These are phyloP conservation scores for Plasmodium yoelii DNA, from an alignment of 169 alveolate species.

Conservation along the genomic window DNA sequence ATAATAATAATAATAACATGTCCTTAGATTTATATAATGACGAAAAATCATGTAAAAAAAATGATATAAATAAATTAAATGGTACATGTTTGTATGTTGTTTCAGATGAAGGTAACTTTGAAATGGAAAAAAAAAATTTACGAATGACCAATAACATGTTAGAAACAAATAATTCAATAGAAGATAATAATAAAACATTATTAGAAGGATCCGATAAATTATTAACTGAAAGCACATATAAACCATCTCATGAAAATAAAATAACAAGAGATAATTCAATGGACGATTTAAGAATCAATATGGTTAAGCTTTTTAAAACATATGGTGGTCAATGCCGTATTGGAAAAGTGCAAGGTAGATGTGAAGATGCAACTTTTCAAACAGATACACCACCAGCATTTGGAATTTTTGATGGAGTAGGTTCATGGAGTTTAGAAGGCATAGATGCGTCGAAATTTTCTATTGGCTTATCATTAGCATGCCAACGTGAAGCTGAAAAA, in stretches of 20 bases:
- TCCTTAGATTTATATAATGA: constrained; percentile 35
- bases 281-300: constrained; percentile 57
- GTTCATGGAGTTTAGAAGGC: constrained; percentile 84
- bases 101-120: constrained; percentile 55
- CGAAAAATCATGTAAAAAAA: constrained; percentile 20
- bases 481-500: constrained; percentile 73
- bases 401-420: constrained; percentile 85
- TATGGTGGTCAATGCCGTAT: constrained; percentile 76
- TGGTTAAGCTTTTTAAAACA: constrained; percentile 63
- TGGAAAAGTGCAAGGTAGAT: constrained; percentile 76
- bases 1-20: constrained; percentile 6
- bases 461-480: constrained; percentile 78
- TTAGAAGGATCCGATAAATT: constrained; percentile 17
- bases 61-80: constrained; percentile 55
- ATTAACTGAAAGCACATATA: constrained; percentile 20
- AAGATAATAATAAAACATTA: constrained; percentile 58
- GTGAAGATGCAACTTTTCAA: constrained; percentile 82
- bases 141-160: constrained; percentile 1
- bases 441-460: constrained; percentile 83
- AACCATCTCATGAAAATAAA: constrained; percentile 24
- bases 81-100: constrained; percentile 65
- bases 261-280: constrained; percentile 38
- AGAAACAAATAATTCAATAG: constrained; percentile 8
- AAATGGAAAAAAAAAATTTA: constrained; percentile 29
- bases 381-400: constrained; percentile 80